Percentiles rank a stretch among this genome's conserved stretches.
Conservation (phyloP, 257 asterid species). For the Cordia subcordata region DNA sequence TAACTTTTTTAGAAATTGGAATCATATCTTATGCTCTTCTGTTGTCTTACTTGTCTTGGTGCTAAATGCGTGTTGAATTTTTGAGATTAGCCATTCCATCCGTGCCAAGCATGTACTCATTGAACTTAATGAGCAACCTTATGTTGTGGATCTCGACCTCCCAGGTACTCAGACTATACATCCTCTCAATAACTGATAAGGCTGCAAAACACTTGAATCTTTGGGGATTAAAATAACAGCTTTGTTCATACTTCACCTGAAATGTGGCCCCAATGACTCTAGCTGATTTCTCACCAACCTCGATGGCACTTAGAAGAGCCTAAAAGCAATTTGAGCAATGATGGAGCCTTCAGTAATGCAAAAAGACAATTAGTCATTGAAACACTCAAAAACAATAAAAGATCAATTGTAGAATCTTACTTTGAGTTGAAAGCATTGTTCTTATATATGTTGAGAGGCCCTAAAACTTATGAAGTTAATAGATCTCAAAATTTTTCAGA, state of each 20-base stretch:
- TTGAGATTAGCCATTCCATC: slow-evolving; percentile 51
- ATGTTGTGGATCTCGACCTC: slow-evolving; percentile 92
- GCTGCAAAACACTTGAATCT: too few relatives aligned
- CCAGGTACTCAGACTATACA: slow-evolving; percentile 44
- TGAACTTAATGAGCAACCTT: slow-evolving; percentile 71
- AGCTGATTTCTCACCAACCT: slow-evolving; percentile 97
- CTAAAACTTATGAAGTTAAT: slow-evolving; percentile 26
- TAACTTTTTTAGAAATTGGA: too few relatives aligned
- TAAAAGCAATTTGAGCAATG: slow-evolving; percentile 19
- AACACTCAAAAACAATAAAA: slow-evolving; percentile 3
- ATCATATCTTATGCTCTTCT: background rate
- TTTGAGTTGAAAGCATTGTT: slow-evolving; percentile 94
- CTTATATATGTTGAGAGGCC: slow-evolving; percentile 97
- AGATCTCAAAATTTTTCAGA: background rate
- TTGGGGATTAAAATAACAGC: too few relatives aligned
- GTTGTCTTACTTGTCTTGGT: background rate
- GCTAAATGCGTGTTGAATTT: slow-evolving; percentile 13
- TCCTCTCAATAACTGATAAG: too few relatives aligned
- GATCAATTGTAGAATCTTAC: slow-evolving; percentile 27
- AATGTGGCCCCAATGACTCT: slow-evolving; percentile 95
- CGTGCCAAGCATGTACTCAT: slow-evolving; percentile 62
- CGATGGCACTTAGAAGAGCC: slow-evolving; percentile 97
- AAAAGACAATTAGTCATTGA: background rate
- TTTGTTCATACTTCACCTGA: slow-evolving; percentile 43
- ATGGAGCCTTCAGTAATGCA: slow-evolving; percentile 5